Conservation (phyloP, 768 basidiomycete genomes). For the Leccinum longicurvipes region DNA sequence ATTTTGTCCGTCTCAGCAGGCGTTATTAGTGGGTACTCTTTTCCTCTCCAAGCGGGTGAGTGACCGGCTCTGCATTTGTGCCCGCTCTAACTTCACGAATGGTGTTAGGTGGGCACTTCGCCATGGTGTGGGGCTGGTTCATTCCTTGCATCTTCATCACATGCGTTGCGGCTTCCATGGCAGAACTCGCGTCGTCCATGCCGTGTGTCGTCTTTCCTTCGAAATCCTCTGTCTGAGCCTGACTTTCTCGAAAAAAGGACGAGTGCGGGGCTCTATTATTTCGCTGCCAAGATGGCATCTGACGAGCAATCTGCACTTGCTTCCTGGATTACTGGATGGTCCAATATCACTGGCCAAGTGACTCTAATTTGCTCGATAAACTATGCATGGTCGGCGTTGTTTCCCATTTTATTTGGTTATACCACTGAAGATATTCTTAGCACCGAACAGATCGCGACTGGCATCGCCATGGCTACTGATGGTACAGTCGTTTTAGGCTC, state of each 20-base stretch:
- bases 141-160: conserved; percentile 7
- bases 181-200: conserved; percentile 9
- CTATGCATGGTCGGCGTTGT: conserved; percentile 14
- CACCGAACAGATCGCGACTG: conserved; percentile 17
- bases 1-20: conserved; percentile 24
- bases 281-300: conserved; percentile 25
- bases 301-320: conserved; percentile 20
- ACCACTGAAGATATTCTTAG: neutral
- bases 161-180: conserved; percentile 8
- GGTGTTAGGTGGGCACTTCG: neutral
- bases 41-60: neutral
- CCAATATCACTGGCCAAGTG: conserved; percentile 23
- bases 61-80: neutral
- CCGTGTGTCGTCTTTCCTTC: neutral
- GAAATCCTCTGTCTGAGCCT: neutral
- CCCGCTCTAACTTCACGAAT: neutral
- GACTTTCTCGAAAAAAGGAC: conserved; percentile 9
- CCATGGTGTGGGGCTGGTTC: conserved; percentile 5
- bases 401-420: neutral
- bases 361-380: conserved; percentile 23
- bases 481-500: conserved; percentile 12
- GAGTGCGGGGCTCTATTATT: conserved; percentile 26
- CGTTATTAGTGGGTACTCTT: conserved; percentile 4
- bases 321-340: conserved; percentile 27
- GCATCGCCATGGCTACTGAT: conserved; percentile 18